phyloP scores from a whole-genome alignment of 495 filamentous ascomycete species.

The Immersiella caudata region DNA sequence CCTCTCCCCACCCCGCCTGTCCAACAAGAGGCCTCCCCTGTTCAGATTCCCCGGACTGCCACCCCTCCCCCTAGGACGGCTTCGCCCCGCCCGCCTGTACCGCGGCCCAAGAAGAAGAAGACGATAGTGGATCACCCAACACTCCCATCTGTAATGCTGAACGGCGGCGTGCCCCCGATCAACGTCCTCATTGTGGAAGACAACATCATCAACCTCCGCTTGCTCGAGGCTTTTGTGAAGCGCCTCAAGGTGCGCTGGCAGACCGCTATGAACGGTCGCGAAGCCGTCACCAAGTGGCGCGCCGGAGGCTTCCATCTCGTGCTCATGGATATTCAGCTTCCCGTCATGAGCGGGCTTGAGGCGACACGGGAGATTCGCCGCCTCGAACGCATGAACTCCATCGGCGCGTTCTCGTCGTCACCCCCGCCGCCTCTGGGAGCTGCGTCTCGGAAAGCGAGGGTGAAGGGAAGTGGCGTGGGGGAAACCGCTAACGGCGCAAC shows the following conservation, averaged over 20 bases:
- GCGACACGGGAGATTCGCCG: conserved; percentile 96
- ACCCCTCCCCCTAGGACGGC: conserved; percentile 63
- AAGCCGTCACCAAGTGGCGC: conserved; percentile 91
- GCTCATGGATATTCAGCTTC: conserved; percentile 97
- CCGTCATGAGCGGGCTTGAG: conserved; percentile 94
- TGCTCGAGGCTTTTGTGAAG: conserved; percentile 96
- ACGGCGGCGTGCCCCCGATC: conserved; percentile 88
- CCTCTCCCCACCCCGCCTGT: conserved; percentile 62
- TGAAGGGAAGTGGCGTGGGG: background rate
- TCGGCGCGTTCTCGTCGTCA: conserved; percentile 74
- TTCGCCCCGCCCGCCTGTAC: conserved; percentile 55
- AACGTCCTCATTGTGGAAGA: conserved; percentile 98
- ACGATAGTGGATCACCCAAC: conserved; percentile 48
- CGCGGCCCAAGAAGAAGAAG: conserved; percentile 60
- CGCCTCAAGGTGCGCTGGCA: conserved; percentile 97
- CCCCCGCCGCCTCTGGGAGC: conserved; percentile 12
- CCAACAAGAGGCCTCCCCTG: conserved; percentile 40
- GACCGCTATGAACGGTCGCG: conserved; percentile 90
- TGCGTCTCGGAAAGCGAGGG: background rate
- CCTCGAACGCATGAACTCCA: conserved; percentile 83
- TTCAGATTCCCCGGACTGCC: conserved; percentile 37
- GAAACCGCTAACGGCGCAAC: background rate
- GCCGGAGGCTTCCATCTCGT: conserved; percentile 95
- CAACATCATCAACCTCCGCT: conserved; percentile 93
- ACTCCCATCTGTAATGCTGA: conserved; percentile 68